These are phyloP conservation scores for Phanerodontia chrysosporium DNA, from an alignment of 768 basidiomycete species.

Conservation along the genomic window DNA sequence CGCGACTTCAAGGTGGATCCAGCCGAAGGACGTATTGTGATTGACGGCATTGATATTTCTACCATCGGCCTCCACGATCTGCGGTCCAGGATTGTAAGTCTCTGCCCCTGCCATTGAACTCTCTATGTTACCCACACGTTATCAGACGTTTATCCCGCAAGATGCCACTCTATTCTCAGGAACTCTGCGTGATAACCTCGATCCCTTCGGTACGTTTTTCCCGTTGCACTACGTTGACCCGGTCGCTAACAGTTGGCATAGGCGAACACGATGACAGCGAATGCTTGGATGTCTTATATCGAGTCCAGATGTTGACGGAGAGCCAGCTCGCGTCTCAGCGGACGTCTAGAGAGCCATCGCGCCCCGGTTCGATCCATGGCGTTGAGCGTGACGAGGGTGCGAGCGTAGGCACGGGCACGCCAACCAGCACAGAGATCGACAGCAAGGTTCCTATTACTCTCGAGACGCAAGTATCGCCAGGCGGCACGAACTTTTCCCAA, in stretches of 20 bases:
- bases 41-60: constrained; percentile 87
- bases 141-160: constrained; percentile 82
- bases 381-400: constrained; percentile 36
- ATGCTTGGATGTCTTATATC: constrained; percentile 73
- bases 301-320: constrained; percentile 72
- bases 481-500: constrained; percentile 88
- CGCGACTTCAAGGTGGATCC: constrained; percentile 81
- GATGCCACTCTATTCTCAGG: constrained; percentile 80
- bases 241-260: constrained; percentile 19
- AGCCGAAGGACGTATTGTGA: constrained; percentile 63
- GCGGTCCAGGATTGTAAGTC: constrained; percentile 63
- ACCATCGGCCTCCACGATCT: constrained; percentile 82
- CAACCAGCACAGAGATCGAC: constrained; percentile 49
- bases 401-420: constrained; percentile 22
- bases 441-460: constrained; percentile 55
- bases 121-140: neutral
- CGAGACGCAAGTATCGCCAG: constrained; percentile 77
- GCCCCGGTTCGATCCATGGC: constrained; percentile 40
- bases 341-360: constrained; percentile 46
- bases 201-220: constrained; percentile 60
- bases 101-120: neutral
- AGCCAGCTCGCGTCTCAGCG: constrained; percentile 44
- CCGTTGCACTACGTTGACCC: neutral
- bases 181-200: constrained; percentile 69
- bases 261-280: constrained; percentile 77